A percentile compares a stretch with the other conserved stretches of the same genome.
Evolutionary conservation across 192 early-diverging fungal genomes (phyloP).

Genomic region (Podila minutissima): DNA sequence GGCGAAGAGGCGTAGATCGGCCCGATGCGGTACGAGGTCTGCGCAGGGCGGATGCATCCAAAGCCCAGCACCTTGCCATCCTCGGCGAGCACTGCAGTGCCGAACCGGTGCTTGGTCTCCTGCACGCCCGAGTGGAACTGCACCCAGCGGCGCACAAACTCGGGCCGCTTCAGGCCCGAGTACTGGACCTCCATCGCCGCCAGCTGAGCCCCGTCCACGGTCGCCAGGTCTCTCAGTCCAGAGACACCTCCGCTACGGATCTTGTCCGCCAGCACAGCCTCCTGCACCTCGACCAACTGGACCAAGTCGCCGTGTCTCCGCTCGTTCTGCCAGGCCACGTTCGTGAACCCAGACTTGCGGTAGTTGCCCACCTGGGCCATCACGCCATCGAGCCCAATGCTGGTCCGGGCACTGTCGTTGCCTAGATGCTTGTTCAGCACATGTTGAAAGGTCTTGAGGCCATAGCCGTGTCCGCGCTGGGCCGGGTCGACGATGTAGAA

Average conservation of each 20-base stretch:
- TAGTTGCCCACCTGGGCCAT: constrained; percentile 36
- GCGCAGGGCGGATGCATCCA: constrained; percentile 44
- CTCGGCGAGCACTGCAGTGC: constrained; percentile 14
- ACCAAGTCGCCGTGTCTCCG: constrained; percentile 20
- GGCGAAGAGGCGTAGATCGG: constrained; percentile 31
- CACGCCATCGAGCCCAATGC: constrained; percentile 31
- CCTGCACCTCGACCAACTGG: constrained; percentile 5
- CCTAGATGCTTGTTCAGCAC: not conserved
- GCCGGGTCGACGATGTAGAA: constrained; percentile 23
- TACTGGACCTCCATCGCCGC: constrained; percentile 11
- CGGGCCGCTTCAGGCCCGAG: constrained; percentile 29
- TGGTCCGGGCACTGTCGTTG: not conserved
- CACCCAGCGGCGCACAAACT: constrained; percentile 24
- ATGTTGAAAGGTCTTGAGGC: not conserved
- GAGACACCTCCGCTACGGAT: not conserved
- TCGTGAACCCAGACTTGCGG: constrained; percentile 29
- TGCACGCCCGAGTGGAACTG: constrained; percentile 8
- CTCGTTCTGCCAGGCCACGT: constrained; percentile 18
- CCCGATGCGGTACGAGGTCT: constrained; percentile 41
- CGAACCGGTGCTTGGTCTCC: constrained; percentile 19
- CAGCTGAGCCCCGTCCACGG: constrained; percentile 5
- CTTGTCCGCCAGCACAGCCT: constrained; percentile 7
- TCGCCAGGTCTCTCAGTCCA: not conserved
- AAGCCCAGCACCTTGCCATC: constrained; percentile 18
- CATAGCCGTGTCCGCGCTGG: constrained; percentile 24